A percentile compares a stretch with the other conserved stretches of the same genome.
phyloP scores from a whole-genome alignment of 495 filamentous ascomycete genomes.

The Xanthoparmelia taractica region DNA sequence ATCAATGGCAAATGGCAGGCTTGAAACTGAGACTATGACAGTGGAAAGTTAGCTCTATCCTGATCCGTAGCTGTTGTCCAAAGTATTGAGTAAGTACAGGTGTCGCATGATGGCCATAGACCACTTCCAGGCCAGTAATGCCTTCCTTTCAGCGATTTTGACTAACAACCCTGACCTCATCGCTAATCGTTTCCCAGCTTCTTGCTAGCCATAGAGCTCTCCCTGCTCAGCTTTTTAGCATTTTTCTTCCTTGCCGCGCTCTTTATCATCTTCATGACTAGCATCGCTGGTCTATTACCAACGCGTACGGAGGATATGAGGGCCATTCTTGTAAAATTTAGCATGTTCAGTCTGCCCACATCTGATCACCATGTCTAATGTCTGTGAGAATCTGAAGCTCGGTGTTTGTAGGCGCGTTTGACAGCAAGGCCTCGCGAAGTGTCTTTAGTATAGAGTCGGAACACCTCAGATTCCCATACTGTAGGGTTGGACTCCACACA shows the following conservation, averaged over 20 bases:
- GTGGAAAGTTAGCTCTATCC: no score
- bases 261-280: neutral
- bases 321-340: neutral
- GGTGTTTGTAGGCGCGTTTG: neutral
- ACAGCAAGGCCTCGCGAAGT: neutral
- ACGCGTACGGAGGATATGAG: no score
- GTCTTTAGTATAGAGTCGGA: no score
- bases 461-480: neutral
- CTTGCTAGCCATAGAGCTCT: neutral
- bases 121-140: neutral
- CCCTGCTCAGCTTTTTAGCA: neutral
- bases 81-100: neutral
- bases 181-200: neutral
- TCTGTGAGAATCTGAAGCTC: neutral
- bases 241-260: neutral
- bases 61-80: no score
- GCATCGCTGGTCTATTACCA: no score
- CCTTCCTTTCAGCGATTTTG: neutral
- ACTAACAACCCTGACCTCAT: neutral
- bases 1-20: no score
- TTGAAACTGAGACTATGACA: no score
- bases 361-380: neutral
- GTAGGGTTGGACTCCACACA: neutral
- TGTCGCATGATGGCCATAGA: neutral
- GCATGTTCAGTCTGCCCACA: no score